A percentile compares a stretch with the other conserved stretches of the same genome.
Evolutionary conservation across 2,329 filamentous ascomycete species (phyloP).

Genomic region (Lasiodiplodia sp.): DNA sequence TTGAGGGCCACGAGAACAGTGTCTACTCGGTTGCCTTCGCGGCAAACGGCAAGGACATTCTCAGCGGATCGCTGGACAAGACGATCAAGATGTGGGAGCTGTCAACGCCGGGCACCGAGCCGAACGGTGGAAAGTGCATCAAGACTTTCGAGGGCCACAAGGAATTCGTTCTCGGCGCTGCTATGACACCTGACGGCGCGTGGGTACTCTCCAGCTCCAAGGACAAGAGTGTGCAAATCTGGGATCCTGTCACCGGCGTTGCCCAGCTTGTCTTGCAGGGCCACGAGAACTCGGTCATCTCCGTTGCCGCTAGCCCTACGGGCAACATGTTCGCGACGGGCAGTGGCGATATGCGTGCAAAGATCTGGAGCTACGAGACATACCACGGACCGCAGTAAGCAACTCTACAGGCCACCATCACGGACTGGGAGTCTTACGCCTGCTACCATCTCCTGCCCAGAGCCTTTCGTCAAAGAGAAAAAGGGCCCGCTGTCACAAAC

Average conservation of each 20-base stretch:
- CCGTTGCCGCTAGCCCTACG: slow-evolving; percentile 89
- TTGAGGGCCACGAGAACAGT: slow-evolving; percentile 82
- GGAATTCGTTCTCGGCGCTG: slow-evolving; percentile 97
- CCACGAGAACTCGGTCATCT: slow-evolving; percentile 98
- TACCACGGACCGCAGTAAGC: slow-evolving; percentile 31
- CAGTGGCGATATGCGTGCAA: slow-evolving; percentile 95
- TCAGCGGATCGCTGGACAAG: slow-evolving; percentile 94
- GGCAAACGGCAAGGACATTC: slow-evolving; percentile 88
- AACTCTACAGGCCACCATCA: not conserved
- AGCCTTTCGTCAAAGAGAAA: too few species aligned
- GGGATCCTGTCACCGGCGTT: slow-evolving; percentile 91
- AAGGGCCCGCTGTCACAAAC: too few species aligned
- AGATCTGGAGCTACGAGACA: slow-evolving; percentile 77
- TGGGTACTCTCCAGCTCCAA: slow-evolving; percentile 99
- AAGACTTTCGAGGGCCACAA: slow-evolving; percentile 98
- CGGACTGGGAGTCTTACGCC: too few species aligned
- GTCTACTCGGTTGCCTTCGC: slow-evolving; percentile 97
- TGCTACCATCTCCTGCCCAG: too few species aligned
- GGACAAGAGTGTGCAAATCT: slow-evolving; percentile 97
- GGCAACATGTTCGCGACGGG: slow-evolving; percentile 93
- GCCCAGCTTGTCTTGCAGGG: slow-evolving; percentile 98
- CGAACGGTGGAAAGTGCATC: slow-evolving; percentile 90
- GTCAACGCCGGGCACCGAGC: too few species aligned
- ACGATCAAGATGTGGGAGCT: slow-evolving; percentile 99
- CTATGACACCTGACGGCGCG: slow-evolving; percentile 88